Base-by-base conservation (phyloP, 1,139 yeast genomes). In the Yamadazyma spencermartinsiae region DNA sequence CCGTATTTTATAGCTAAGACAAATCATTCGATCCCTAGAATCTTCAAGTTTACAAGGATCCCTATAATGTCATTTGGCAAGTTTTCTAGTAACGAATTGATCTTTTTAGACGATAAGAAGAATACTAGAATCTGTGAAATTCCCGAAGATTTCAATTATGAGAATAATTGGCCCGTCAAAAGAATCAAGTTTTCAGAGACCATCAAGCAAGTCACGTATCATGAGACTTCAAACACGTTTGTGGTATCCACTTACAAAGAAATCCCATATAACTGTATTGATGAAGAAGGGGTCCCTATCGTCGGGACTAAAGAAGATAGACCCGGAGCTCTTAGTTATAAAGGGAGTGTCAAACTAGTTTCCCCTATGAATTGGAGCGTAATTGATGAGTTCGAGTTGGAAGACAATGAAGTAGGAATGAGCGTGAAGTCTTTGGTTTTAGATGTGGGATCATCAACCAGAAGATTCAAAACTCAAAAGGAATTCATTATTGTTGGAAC, bases 401-500 rank as follows among this genome's bases (percentile, higher is more conserved):
- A 72, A 4, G 83, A 78, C 20, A 81, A 86, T 56, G 92, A 89
- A 43, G 70, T 84, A 11, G 82, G 80, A 4, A 66, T 79, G 61
- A 68, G 73, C 14, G 61, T 82, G n/a, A 74, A 79, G 50, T 68
- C 83, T 2, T 76, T 82, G 65, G 61, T 68, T n/a, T 65, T 83
- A 37, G 82, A 79, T 46, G 76, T 71, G 6, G 74, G 74, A 3
- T 60, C 71, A 11, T 55, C 68, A 4, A 52, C 70, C 19, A 74
- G 79, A 39, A 69, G 74, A 44, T 78, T 80, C 37, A 79, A 78
- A 46, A 70, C 74, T 41, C 76, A 74, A 45, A 77, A 80, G 48
- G 95, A 87, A 54, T 79, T 82, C 44, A 61, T 92, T 16, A 83
- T 88, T 1, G 68, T 85, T 17, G 98, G 98, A 1, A 79, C 92